A percentile compares a stretch with the other conserved stretches of the same genome.
Evolutionary conservation across 129 eudicot species (phyloP).

Genomic region (Ambrosia trifida): DNA sequence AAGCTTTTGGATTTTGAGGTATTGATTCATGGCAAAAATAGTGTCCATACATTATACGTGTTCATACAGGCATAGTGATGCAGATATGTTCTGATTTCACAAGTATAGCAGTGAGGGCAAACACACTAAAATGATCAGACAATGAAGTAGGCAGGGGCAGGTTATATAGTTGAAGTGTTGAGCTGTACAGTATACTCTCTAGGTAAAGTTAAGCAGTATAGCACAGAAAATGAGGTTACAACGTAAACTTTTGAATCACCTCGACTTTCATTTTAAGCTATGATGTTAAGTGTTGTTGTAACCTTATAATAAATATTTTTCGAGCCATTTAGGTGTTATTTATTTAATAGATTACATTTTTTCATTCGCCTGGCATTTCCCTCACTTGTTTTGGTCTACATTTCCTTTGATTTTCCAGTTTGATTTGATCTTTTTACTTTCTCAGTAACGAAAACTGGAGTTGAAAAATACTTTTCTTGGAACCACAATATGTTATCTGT

Average conservation of each 20-base stretch:
- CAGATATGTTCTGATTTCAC: neutral
- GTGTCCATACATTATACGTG: neutral
- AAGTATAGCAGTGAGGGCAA: neutral
- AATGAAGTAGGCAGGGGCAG: neutral
- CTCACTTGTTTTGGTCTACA: conserved; percentile 9
- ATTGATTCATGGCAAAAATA: neutral
- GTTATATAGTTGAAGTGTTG: neutral
- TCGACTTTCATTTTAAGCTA: neutral
- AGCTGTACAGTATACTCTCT: neutral
- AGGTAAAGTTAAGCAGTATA: neutral
- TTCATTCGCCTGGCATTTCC: neutral
- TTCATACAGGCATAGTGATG: neutral
- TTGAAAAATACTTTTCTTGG: conserved; percentile 9
- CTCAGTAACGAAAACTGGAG: neutral
- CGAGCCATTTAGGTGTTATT: conserved; percentile 9
- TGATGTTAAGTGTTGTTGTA: conserved; percentile 6
- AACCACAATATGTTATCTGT: neutral
- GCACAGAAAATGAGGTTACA: conserved; percentile 8
- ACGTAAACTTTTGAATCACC: neutral
- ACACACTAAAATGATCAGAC: neutral
- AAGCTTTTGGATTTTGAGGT: neutral
- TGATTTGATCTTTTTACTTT: conserved; percentile 1
- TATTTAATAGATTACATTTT: neutral
- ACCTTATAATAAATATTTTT: neutral
- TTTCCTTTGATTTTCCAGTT: neutral